Evolutionary conservation across 1,284 basidiomycete genomes (phyloP), one percentile per base, ranked within the genome.

Genomic region (Schizopora paradoxa): DNA sequence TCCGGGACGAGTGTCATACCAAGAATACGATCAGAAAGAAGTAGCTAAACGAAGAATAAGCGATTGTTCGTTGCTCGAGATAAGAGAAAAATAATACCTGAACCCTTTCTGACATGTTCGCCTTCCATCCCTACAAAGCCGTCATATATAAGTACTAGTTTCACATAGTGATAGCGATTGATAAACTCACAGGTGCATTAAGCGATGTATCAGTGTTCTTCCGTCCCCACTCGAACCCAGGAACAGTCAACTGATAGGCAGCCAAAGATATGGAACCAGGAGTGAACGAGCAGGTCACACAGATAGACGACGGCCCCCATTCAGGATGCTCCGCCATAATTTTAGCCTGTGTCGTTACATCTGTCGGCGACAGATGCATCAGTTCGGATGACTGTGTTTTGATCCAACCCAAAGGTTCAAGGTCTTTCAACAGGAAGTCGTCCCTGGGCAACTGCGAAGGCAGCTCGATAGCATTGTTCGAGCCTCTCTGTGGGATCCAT

Each of bases 141-240:
- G 16, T 48, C 40, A 27, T n/a, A n/a, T n/a, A 47, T 59, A 7
- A 62, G 47, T 37, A 57, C 41, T 45, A 25, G 28, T 21, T 37
- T 41, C n/a, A 25, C 10, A 38, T 23, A 25, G 49, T 22, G 35
- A 25, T 27, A 37, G 23, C n/a, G 29, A 44, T n/a, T n/a, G 37
- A 46, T 32, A 56, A 49, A 64, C 73, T 57, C 56, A 79, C 78
- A 4, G 81, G 72, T 56, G 91, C 86, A 56, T 91, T 91, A 38
- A 84, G 76, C n/a, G 87, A 86, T 35, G 77, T 86, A 60, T 92
- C 91, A 54, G 74, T 66, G 58, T 93, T 93, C 72, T 98, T 98
- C 54, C 96, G 75, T 34, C 95, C 95, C 95, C 95, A 99, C 63
- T 99, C 96, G 64, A 99, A 99, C 13, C 96, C 96, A 43, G 85